phyloP scores from a whole-genome alignment of 371 early-diverging fungal genomes.

The Mucor irregularis region DNA sequence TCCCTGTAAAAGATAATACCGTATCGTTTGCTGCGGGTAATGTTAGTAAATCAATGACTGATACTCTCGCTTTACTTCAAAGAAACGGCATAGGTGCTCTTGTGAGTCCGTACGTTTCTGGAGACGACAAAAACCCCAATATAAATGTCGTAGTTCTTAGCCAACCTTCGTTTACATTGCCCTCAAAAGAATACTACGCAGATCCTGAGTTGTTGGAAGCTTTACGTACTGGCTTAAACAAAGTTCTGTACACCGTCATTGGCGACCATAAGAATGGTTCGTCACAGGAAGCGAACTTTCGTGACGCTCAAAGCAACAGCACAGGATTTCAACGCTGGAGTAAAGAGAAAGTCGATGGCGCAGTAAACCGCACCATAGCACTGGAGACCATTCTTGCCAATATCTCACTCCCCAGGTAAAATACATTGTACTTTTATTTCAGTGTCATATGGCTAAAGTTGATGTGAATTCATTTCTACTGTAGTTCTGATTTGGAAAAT shows the following conservation, averaged over 20 bases:
- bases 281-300: background rate
- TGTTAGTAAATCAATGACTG: background rate
- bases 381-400: conserved; percentile 55
- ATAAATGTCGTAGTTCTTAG: conserved; percentile 33
- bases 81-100: conserved; percentile 22
- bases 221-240: conserved; percentile 38
- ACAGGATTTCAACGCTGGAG: conserved; percentile 7
- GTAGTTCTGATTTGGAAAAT: conserved; percentile 42
- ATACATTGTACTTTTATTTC: too few species aligned
- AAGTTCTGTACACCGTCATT: conserved; percentile 17
- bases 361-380: conserved; percentile 40
- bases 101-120: conserved; percentile 27
- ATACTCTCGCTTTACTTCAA: conserved; percentile 5
- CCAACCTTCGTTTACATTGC: conserved; percentile 47
- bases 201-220: conserved; percentile 28
- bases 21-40: background rate
- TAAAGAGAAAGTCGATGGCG: conserved; percentile 13
- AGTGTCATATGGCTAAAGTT: too few species aligned
- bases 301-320: conserved; percentile 8
- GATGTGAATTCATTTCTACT: background rate
- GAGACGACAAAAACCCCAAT: conserved; percentile 51
- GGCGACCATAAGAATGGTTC: conserved; percentile 7
- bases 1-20: conserved; percentile 4
- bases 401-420: conserved; percentile 23
- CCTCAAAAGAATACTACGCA: conserved; percentile 62